phyloP scores from a whole-genome alignment of 352 stramenopile species.

The Phytophthora colocasiae region DNA sequence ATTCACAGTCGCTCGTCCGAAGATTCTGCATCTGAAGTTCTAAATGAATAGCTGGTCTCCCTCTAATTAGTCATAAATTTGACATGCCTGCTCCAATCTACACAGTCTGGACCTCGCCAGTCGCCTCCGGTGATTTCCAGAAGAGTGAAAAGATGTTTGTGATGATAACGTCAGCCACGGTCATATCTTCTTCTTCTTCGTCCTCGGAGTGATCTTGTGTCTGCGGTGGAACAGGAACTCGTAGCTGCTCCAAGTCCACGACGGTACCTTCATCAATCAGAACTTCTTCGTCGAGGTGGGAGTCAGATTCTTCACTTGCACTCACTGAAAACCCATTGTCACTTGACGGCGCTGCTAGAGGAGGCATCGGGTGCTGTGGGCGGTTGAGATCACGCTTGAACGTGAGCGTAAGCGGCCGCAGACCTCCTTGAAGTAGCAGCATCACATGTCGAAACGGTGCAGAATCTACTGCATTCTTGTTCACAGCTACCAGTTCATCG shows the following conservation, averaged over 20 bases:
- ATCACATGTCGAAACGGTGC: slow-evolving; percentile 86
- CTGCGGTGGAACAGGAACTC: slow-evolving; percentile 11
- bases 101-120: slow-evolving; percentile 50
- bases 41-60: slow-evolving; percentile 27
- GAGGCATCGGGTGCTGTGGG: slow-evolving; percentile 2
- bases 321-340: slow-evolving; percentile 9
- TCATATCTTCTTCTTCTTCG: slow-evolving; percentile 50
- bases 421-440: slow-evolving; percentile 78
- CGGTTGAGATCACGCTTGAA: slow-evolving; percentile 62
- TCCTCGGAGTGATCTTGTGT: not conserved
- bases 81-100: slow-evolving; percentile 32
- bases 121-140: slow-evolving; percentile 62
- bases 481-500: slow-evolving; percentile 81
- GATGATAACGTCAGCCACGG: slow-evolving; percentile 84
- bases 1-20: slow-evolving; percentile 53
- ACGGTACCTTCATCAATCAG: slow-evolving; percentile 46
- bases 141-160: slow-evolving; percentile 88
- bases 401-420: slow-evolving; percentile 79
- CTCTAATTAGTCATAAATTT: slow-evolving; percentile 6
- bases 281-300: slow-evolving; percentile 67
- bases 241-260: slow-evolving; percentile 33
- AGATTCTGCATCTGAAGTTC: slow-evolving; percentile 61
- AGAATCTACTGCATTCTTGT: slow-evolving; percentile 68
- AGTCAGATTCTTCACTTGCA: slow-evolving; percentile 7
- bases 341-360: slow-evolving; percentile 7